Evolutionary conservation across 139 green algal species (phyloP).

Genomic region (Coccomyxa sp.): DNA sequence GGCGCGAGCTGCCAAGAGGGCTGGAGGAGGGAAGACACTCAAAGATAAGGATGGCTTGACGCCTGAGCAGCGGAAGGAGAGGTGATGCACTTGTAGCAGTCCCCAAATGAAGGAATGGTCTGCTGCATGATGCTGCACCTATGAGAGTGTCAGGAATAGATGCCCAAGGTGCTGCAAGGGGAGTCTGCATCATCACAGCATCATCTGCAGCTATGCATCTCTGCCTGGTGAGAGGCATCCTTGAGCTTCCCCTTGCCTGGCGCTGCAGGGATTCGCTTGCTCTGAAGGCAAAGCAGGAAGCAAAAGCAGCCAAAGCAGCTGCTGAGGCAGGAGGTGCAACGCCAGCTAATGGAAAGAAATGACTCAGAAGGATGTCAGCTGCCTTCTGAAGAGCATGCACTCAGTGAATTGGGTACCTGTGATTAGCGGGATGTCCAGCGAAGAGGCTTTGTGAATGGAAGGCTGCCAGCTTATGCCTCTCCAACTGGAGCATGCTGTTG

Average conservation of each 20-base stretch:
- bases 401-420: too few species aligned
- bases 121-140: background rate
- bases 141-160: background rate
- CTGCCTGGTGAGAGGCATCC: too few species aligned
- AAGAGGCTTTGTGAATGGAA: too few species aligned
- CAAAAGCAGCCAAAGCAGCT: constrained; percentile 29
- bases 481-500: too few species aligned
- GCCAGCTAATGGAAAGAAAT: background rate
- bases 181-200: background rate
- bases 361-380: too few species aligned
- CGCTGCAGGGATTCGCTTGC: constrained; percentile 44
- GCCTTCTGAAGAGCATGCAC: too few species aligned
- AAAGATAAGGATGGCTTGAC: constrained; percentile 47
- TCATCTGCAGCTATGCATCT: background rate
- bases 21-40: background rate
- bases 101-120: background rate
- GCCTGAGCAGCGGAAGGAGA: constrained; percentile 41
- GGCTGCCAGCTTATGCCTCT: too few species aligned
- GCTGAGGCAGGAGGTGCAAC: constrained; percentile 8
- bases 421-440: too few species aligned
- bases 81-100: constrained; percentile 15
- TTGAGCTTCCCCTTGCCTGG: background rate
- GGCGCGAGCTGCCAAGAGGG: constrained; percentile 26
- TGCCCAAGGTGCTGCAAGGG: background rate
- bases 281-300: constrained; percentile 35